Evolutionary conservation across 192 early-diverging fungal species (phyloP), one percentile per base, ranked within the genome.

Genomic region (Podila epicladia): DNA sequence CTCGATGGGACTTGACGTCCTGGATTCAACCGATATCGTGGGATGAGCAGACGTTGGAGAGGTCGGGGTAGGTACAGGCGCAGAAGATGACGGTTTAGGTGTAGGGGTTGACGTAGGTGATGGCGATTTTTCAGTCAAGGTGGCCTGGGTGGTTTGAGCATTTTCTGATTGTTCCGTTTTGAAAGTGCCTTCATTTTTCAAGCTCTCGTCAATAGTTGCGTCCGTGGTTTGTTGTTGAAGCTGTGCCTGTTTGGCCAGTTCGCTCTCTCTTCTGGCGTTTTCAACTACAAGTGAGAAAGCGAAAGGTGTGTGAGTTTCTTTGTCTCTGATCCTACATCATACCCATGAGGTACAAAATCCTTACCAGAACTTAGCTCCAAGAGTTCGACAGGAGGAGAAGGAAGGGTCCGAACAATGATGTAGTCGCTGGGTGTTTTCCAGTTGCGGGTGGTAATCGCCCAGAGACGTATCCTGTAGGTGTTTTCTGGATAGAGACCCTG

Each of bases 361-460:
- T 28, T 58, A 80, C 77, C 77, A 64, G 77, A 73, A 50, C 77
- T 80, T 0, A 80, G 67, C 37, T 80, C 77, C 15, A 80, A 26
- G 24, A 55, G 75, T 50, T 73, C 77, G 3, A 80, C 60, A 58
- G 77, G 77, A 20, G 73, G 57, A 45, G 77, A 69, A 11, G 71
- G 60, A 2, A 80, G 65, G 26, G 77, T 80, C 24, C 77, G 65
- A 2, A 80, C 77, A 20, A 80, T 71, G 15, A 80, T 48, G 59
- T 73, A 80, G 53, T 80, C 77, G 32, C 77, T 80, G 9, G 77
- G 77, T 0, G 71, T 80, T 69, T 80, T 80, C 77, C 77, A 80
- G 49, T 80, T 80, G 22, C 77, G 77, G 24, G 77, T 73, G 1
- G 77, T 80, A 57, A 80, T 73, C 8, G 77, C 77, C 77, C 77